These are phyloP conservation scores for Parathielavia hyrcaniae DNA, from an alignment of 495 filamentous ascomycete species.

Conservation along the genomic window DNA sequence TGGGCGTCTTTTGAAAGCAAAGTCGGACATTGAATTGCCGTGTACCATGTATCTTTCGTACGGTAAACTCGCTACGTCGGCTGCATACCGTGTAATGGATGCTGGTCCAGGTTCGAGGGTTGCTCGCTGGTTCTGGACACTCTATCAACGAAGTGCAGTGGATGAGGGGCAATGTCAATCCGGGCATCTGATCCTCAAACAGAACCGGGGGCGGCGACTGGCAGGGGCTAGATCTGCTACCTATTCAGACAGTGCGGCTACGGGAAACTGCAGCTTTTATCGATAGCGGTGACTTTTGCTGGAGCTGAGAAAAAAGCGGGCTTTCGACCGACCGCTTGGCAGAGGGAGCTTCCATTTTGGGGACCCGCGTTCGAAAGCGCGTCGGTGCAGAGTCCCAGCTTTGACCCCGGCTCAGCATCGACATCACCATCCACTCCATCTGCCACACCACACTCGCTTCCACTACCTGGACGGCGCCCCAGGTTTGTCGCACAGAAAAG, in stretches of 20 bases:
- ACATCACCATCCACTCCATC: not conserved
- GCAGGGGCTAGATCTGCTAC: not conserved
- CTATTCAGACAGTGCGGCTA: not conserved
- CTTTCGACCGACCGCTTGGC: conserved; percentile 4
- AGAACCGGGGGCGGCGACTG: not conserved
- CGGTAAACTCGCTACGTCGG: not conserved
- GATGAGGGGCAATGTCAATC: too few species aligned
- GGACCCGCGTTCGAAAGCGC: conserved; percentile 18
- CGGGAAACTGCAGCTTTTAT: conserved; percentile 13
- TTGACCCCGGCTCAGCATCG: not conserved
- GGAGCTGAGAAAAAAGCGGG: conserved; percentile 18
- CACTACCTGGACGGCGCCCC: conserved; percentile 5
- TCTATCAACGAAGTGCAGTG: too few species aligned
- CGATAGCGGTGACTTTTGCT: too few species aligned
- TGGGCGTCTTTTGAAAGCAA: conserved; percentile 1
- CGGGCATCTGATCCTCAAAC: too few species aligned
- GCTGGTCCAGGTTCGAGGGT: too few species aligned
- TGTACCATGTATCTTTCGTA: not conserved
- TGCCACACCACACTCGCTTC: conserved; percentile 4
- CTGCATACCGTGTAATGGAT: not conserved
- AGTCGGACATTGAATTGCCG: not conserved
- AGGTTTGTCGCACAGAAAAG: conserved; percentile 12
- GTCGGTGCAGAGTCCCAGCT: not conserved
- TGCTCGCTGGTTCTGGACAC: too few species aligned
- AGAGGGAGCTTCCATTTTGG: conserved; percentile 5